These are phyloP conservation scores for Pilaira anomala DNA, from an alignment of 192 early-diverging fungal species.

Conservation along the genomic window DNA sequence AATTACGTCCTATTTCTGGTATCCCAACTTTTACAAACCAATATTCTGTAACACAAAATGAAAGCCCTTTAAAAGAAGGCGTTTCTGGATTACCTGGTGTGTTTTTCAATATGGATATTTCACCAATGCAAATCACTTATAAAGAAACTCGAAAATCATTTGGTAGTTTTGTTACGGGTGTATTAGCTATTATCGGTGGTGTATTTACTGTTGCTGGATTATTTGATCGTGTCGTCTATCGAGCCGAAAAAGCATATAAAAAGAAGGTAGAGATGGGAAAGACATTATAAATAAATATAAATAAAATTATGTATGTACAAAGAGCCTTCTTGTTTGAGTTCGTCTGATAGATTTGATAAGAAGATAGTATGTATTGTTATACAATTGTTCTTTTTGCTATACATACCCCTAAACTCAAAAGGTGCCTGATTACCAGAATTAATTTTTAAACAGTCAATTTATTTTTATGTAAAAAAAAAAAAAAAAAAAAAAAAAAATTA, in stretches of 20 bases:
- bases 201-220: conserved; percentile 94
- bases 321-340: too few species aligned
- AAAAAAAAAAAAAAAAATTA: too few species aligned
- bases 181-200: conserved; percentile 92
- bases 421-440: too few species aligned
- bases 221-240: conserved; percentile 83
- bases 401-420: too few species aligned
- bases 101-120: conserved; percentile 94
- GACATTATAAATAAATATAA: conserved; percentile 34
- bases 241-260: conserved; percentile 74
- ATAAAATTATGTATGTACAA: background rate
- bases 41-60: conserved; percentile 90
- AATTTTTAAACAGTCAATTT: too few species aligned
- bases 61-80: conserved; percentile 47
- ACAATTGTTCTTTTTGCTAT: too few species aligned
- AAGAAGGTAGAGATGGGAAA: conserved; percentile 85
- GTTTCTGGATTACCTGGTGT: conserved; percentile 41
- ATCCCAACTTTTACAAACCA: conserved; percentile 83
- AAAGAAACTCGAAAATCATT: conserved; percentile 78
- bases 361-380: too few species aligned
- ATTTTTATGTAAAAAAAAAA: too few species aligned
- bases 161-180: conserved; percentile 81
- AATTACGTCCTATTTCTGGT: conserved; percentile 68
- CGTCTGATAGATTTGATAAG: too few species aligned
- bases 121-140: conserved; percentile 92